Percentiles rank a stretch among this genome's conserved stretches.
Evolutionary conservation across 208 protist genomes (phyloP).

Genomic region (Crithidia brevicula): DNA sequence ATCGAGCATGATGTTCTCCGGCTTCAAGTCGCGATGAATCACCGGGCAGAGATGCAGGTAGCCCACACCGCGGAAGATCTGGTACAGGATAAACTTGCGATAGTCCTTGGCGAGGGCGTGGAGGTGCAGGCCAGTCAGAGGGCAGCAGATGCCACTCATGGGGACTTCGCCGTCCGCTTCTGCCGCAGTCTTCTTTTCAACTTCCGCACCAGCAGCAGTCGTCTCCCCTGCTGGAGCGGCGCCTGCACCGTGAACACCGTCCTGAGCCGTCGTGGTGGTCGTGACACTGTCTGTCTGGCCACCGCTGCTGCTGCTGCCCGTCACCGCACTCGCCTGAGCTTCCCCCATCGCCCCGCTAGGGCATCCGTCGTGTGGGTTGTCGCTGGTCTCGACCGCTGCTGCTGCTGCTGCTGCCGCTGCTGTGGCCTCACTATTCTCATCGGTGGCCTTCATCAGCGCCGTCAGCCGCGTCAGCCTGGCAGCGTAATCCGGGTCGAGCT

Average conservation of each 20-base stretch:
- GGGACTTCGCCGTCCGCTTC: slow-evolving; percentile 3
- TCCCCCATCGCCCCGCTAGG: neutral
- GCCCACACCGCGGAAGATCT: slow-evolving; percentile 95
- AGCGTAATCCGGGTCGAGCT: slow-evolving; percentile 30
- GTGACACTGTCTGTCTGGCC: neutral
- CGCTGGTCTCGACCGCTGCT: neutral
- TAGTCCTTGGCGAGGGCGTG: slow-evolving; percentile 96
- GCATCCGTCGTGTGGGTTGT: neutral
- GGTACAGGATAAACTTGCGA: slow-evolving; percentile 97
- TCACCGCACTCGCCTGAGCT: neutral
- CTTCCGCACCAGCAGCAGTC: neutral
- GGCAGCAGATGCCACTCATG: slow-evolving; percentile 27
- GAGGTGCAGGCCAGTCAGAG: slow-evolving; percentile 47
- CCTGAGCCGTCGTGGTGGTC: neutral
- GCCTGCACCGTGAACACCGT: no score
- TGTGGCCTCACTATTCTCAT: neutral
- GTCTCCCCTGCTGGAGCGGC: no score
- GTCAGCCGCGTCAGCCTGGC: neutral
- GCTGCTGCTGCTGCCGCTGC: neutral
- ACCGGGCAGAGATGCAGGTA: slow-evolving; percentile 92
- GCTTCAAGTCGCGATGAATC: slow-evolving; percentile 94
- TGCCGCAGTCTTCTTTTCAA: neutral
- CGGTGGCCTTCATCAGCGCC: neutral
- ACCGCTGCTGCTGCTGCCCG: neutral
- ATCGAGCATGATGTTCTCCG: slow-evolving; percentile 92